Percentiles rank a stretch among this genome's conserved stretches.
These are phyloP conservation scores for Penicillium argentinense DNA, from an alignment of 495 filamentous ascomycete genomes.

Conservation along the genomic window DNA sequence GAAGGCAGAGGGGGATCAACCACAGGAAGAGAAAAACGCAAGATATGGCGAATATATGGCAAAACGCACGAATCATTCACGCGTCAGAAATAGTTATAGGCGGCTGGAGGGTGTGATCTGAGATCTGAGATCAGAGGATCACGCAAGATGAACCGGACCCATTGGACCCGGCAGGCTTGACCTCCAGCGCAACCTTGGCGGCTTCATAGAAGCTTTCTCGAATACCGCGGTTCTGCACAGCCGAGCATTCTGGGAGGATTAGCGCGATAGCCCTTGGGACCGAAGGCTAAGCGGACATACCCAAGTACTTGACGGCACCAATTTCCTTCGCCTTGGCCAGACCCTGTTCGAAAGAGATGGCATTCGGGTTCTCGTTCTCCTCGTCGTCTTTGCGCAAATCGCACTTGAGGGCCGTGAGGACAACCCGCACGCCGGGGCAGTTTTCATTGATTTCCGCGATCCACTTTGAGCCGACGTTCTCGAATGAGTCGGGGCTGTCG, in stretches of 20 bases:
- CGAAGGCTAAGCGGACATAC: constrained; percentile 38
- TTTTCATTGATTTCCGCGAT: constrained; percentile 97
- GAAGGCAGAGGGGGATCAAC: background rate
- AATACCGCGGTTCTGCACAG: constrained; percentile 94
- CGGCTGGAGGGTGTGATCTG: background rate
- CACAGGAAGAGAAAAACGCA: background rate
- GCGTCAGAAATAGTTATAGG: background rate
- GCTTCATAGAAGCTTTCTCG: constrained; percentile 99
- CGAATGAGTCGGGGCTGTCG: constrained; percentile 91
- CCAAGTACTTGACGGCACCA: constrained; percentile 82
- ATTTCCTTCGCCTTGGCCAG: constrained; percentile 91
- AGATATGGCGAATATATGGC: background rate
- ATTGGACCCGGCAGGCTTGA: constrained; percentile 58
- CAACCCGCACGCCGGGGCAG: constrained; percentile 89
- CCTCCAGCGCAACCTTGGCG: constrained; percentile 90
- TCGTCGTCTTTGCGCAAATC: constrained; percentile 76
- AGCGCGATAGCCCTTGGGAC: background rate
- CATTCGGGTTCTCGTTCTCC: constrained; percentile 58
- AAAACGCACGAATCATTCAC: background rate
- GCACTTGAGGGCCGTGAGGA: constrained; percentile 96
- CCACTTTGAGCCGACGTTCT: constrained; percentile 99
- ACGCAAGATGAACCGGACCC: constrained; percentile 29
- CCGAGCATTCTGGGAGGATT: constrained; percentile 77
- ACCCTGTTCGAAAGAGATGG: constrained; percentile 91
- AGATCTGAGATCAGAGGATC: constrained; percentile 28